These are phyloP conservation scores for Coemansia sp. DNA, from an alignment of 192 early-diverging fungal genomes.

Conservation along the genomic window DNA sequence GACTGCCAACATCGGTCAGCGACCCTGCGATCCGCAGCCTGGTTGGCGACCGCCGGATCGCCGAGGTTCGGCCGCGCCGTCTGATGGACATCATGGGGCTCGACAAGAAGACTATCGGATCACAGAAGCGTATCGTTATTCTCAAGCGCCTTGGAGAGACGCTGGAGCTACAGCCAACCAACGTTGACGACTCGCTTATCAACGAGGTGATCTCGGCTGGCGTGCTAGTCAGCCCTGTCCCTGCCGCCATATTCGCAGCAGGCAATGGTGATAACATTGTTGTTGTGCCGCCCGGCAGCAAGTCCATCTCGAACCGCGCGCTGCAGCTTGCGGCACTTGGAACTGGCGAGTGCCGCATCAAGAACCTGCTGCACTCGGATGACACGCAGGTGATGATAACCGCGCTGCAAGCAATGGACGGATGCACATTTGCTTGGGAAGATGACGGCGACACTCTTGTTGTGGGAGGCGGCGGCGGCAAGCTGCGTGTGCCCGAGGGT, in stretches of 20 bases:
- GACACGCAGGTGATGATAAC: slow-evolving; percentile 97
- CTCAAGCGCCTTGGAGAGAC: slow-evolving; percentile 83
- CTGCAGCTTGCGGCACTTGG: slow-evolving; percentile 89
- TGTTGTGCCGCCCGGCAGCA: slow-evolving; percentile 84
- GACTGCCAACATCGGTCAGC: slow-evolving; percentile 81
- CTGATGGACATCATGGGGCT: slow-evolving; percentile 90
- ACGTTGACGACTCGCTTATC: slow-evolving; percentile 84
- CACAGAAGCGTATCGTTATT: slow-evolving; percentile 88
- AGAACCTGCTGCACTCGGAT: slow-evolving; percentile 91
- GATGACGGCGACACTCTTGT: slow-evolving; percentile 88
- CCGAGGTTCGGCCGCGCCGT: slow-evolving; percentile 68
- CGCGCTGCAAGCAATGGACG: slow-evolving; percentile 86
- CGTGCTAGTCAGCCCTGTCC: slow-evolving; percentile 65
- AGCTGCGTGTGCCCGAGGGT: slow-evolving; percentile 66
- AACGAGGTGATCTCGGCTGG: slow-evolving; percentile 78
- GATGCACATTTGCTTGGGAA: slow-evolving; percentile 86
- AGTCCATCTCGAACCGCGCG: slow-evolving; percentile 97
- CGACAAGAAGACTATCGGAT: slow-evolving; percentile 95
- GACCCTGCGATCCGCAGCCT: slow-evolving; percentile 71
- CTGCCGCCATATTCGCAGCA: slow-evolving; percentile 13
- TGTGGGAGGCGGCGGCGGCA: slow-evolving; percentile 77
- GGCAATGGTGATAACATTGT: slow-evolving; percentile 15
- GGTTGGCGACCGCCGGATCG: slow-evolving; percentile 63
- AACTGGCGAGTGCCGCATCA: slow-evolving; percentile 74
- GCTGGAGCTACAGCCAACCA: slow-evolving; percentile 76